A percentile compares a stretch with the other conserved stretches of the same genome.
phyloP scores from a whole-genome alignment of 2,329 filamentous ascomycete genomes.

The Colletotrichum orchidophilum region DNA sequence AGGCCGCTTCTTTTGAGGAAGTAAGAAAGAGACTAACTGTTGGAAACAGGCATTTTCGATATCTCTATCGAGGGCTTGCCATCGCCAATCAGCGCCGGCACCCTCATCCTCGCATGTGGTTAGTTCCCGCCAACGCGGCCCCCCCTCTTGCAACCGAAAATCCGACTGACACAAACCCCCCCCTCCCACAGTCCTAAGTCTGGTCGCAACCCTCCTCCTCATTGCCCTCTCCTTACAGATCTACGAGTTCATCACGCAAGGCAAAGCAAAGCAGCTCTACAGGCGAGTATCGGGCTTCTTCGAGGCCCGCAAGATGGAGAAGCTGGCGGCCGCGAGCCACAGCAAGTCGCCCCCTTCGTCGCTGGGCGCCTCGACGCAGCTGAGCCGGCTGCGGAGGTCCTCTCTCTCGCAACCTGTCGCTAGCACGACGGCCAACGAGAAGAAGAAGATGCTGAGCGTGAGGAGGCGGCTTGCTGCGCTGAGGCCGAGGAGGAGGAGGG shows the following conservation, averaged over 20 bases:
- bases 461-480: conserved; percentile 17
- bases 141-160: rapidly evolving
- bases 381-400: conserved; percentile 14
- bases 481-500: background rate
- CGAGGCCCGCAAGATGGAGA: background rate
- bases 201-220: conserved; percentile 26
- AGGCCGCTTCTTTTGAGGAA: background rate
- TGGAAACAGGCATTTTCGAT: conserved; percentile 21
- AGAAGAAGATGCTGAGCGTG: conserved; percentile 11
- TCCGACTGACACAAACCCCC: background rate
- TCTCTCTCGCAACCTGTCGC: conserved; percentile 13
- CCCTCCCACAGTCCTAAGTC: conserved; percentile 32
- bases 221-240: conserved; percentile 30
- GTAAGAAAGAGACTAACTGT: background rate
- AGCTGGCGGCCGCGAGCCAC: background rate
- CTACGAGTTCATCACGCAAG: conserved; percentile 28
- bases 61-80: conserved; percentile 21
- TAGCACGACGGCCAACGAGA: conserved; percentile 1
- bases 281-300: background rate
- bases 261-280: background rate
- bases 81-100: conserved; percentile 11
- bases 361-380: conserved; percentile 16
- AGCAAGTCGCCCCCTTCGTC: conserved; percentile 11
- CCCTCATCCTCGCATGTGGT: conserved; percentile 24
- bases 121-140: background rate